phyloP scores from a whole-genome alignment of 768 basidiomycete species.

The Paxillus rubicundulus region DNA sequence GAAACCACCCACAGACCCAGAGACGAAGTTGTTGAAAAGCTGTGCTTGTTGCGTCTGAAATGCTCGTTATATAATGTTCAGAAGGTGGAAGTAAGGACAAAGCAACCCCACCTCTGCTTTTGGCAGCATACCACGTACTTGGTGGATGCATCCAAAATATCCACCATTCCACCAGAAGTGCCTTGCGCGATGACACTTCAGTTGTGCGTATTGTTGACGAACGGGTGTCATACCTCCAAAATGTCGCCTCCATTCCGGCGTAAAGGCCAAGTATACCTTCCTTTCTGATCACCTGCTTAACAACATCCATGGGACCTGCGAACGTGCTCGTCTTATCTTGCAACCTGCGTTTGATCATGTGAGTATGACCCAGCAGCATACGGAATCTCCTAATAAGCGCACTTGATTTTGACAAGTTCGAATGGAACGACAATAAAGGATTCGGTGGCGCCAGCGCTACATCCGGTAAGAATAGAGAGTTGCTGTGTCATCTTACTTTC shows the following conservation, averaged over 20 bases:
- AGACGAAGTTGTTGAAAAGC: slow-evolving; percentile 88
- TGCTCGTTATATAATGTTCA: neutral
- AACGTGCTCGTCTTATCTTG: slow-evolving; percentile 93
- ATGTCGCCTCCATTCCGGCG: slow-evolving; percentile 94
- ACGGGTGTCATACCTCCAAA: slow-evolving; percentile 70
- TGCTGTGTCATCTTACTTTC: slow-evolving; percentile 83
- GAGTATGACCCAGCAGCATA: neutral
- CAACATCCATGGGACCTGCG: slow-evolving; percentile 88
- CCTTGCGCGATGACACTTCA: slow-evolving; percentile 34
- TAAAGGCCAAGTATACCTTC: slow-evolving; percentile 87
- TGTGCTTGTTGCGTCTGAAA: slow-evolving; percentile 60
- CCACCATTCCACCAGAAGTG: slow-evolving; percentile 94
- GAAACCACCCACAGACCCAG: slow-evolving; percentile 87
- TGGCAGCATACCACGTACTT: slow-evolving; percentile 75
- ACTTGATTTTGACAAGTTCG: slow-evolving; percentile 90
- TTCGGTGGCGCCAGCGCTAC: slow-evolving; percentile 93
- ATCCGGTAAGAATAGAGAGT: slow-evolving; percentile 88
- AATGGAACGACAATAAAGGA: slow-evolving; percentile 95
- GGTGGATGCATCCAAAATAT: slow-evolving; percentile 92
- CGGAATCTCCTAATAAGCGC: slow-evolving; percentile 18
- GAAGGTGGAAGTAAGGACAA: neutral
- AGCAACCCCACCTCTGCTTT: slow-evolving; percentile 67
- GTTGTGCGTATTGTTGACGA: neutral
- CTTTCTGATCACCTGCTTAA: slow-evolving; percentile 72
- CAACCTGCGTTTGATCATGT: slow-evolving; percentile 43